Percentiles rank a stretch among this genome's conserved stretches.
phyloP scores from a whole-genome alignment of 2,329 filamentous ascomycete species.

The Ophiostoma australiae region DNA sequence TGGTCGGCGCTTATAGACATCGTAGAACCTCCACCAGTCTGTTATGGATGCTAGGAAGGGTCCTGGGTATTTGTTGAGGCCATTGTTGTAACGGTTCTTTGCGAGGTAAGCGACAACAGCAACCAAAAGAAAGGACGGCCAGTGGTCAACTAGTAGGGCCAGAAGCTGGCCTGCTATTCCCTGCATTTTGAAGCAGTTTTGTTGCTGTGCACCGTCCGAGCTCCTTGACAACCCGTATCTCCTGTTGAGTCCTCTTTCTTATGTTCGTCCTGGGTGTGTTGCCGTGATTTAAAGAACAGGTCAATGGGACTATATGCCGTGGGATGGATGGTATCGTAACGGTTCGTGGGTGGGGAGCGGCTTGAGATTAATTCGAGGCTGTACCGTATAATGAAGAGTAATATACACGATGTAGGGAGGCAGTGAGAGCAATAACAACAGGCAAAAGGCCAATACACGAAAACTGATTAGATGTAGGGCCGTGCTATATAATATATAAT shows the following conservation, averaged over 20 bases:
- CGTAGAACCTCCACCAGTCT: conserved; percentile 69
- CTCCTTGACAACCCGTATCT: not conserved
- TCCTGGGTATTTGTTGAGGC: conserved; percentile 67
- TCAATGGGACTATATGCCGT: not conserved
- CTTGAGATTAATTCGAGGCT: not conserved
- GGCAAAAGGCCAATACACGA: not conserved
- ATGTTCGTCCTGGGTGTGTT: not conserved
- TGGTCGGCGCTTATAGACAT: conserved; percentile 59
- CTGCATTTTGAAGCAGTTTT: conserved; percentile 23
- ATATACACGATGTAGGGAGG: not conserved
- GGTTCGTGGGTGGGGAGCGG: not conserved
- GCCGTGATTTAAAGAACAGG: not conserved
- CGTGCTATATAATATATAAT: conserved; percentile 3
- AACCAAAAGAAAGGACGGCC: conserved; percentile 38
- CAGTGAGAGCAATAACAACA: not conserved
- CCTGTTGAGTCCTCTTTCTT: not conserved
- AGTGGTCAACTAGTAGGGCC: conserved; percentile 40
- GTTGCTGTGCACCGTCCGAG: not conserved
- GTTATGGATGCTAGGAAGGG: conserved; percentile 63
- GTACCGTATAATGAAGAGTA: not conserved
- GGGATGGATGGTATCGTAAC: not conserved
- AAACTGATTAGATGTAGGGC: conserved; percentile 3
- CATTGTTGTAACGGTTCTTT: conserved; percentile 49
- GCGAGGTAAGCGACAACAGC: conserved; percentile 40
- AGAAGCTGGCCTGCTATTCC: conserved; percentile 37